Conservation (phyloP, 2,329 filamentous ascomycete genomes). For the Trichoderma hamatum region DNA sequence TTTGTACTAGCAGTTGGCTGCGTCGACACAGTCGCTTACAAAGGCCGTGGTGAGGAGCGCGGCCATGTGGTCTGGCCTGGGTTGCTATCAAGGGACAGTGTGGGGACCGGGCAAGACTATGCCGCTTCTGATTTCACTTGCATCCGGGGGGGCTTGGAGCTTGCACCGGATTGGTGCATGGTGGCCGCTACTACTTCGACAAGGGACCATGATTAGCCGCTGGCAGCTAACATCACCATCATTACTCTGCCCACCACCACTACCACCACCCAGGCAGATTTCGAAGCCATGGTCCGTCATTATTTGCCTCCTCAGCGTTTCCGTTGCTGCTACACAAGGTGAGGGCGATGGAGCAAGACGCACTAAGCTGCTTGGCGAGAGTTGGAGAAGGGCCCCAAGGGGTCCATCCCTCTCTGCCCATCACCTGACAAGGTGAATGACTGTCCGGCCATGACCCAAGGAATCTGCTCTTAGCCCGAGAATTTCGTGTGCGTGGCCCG, state of each 20-base stretch:
- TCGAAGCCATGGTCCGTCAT: conserved; percentile 7
- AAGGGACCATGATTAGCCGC: conserved; percentile 16
- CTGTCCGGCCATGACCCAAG: neutral
- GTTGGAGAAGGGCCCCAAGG: neutral
- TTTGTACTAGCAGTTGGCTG: neutral
- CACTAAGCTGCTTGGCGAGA: neutral
- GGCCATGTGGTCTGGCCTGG: conserved; percentile 25
- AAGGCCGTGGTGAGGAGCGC: neutral
- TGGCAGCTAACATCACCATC: conserved; percentile 12
- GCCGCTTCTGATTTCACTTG: conserved; percentile 25
- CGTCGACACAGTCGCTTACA: neutral
- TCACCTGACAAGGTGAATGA: conserved; percentile 15
- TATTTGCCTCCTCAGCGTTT: conserved; percentile 16
- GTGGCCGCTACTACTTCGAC: conserved; percentile 5
- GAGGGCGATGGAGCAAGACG: neutral
- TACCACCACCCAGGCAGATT: conserved; percentile 2
- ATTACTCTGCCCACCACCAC: neutral
- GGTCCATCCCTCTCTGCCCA: conserved; percentile 14
- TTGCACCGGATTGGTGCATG: conserved; percentile 23
- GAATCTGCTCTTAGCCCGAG: neutral
- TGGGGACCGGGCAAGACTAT: conserved; percentile 12
- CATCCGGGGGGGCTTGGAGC: conserved; percentile 19
- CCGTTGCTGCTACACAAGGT: neutral
- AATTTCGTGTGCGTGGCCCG: neutral
- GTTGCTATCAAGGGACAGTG: conserved; percentile 14